Conservation (phyloP, 768 basidiomycete genomes). For the Leucogyrophana mollusca region DNA sequence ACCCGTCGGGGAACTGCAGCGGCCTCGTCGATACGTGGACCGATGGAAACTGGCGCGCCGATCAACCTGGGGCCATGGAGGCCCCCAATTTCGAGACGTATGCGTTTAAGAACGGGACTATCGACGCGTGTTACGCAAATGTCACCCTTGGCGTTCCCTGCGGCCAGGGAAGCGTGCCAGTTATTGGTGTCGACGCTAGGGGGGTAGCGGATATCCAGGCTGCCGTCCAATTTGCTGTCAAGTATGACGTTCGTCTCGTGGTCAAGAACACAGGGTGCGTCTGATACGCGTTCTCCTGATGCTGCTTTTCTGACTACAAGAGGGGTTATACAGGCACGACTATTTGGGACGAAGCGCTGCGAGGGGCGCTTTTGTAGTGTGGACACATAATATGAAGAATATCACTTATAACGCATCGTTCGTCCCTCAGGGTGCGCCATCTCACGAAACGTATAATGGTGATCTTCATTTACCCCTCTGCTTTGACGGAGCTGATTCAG, state of each 20-base stretch:
- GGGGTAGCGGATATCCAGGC: constrained; percentile 7
- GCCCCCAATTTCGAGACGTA: constrained; percentile 28
- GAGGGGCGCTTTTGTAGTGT: constrained; percentile 36
- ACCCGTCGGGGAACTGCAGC: constrained; percentile 39
- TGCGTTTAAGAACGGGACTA: constrained; percentile 40
- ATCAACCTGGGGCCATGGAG: constrained; percentile 38
- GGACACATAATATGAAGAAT: constrained; percentile 41
- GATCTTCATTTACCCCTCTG: neutral
- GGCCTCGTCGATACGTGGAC: constrained; percentile 24
- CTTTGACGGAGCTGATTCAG: constrained; percentile 7
- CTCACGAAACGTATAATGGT: constrained; percentile 19
- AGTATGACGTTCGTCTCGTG: constrained; percentile 7
- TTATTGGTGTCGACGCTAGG: constrained; percentile 10
- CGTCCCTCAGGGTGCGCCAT: constrained; percentile 29
- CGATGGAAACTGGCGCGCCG: constrained; percentile 37
- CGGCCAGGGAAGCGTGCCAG: constrained; percentile 12
- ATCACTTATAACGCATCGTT: constrained; percentile 31
- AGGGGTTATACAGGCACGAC: constrained; percentile 27
- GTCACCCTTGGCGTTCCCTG: constrained; percentile 16
- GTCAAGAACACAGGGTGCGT: constrained; percentile 13
- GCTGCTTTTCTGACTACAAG: neutral
- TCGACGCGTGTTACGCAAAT: constrained; percentile 33
- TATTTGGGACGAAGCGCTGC: constrained; percentile 38
- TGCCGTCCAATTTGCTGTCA: constrained; percentile 14
- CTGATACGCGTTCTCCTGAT: neutral